Evolutionary conservation across 129 eudicot genomes (phyloP).

Genomic region (Pittosporum tobira): DNA sequence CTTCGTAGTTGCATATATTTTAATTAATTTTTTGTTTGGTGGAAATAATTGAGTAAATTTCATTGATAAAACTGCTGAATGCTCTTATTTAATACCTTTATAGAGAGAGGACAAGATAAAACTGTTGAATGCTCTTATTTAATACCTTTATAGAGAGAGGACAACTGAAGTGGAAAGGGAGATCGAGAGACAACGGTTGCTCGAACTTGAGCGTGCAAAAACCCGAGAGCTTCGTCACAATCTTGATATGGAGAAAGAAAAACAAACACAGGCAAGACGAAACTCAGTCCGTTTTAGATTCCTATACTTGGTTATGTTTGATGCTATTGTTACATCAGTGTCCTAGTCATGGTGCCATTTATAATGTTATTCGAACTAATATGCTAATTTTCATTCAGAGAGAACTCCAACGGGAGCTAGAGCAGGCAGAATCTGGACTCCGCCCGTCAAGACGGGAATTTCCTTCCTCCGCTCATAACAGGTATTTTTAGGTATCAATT

Average conservation of each 20-base stretch:
- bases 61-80: too few relatives aligned
- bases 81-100: too few relatives aligned
- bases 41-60: too few relatives aligned
- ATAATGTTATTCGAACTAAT: too few relatives aligned
- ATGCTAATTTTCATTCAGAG: conserved; percentile 39
- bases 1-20: not conserved
- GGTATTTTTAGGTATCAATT: conserved; percentile 29
- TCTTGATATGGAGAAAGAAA: conserved; percentile 91
- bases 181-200: conserved; percentile 71
- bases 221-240: conserved; percentile 81
- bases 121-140: too few relatives aligned
- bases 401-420: conserved; percentile 82
- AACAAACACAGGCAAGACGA: conserved; percentile 69
- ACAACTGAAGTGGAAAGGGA: conserved; percentile 75
- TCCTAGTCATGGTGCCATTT: too few relatives aligned
- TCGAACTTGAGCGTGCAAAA: conserved; percentile 83
- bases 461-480: conserved; percentile 51
- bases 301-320: not conserved
- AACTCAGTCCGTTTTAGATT: not conserved
- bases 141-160: conserved; percentile 74
- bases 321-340: not conserved
- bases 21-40: too few relatives aligned
- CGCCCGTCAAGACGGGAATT: conserved; percentile 74
- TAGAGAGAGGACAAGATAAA: conserved; percentile 77
- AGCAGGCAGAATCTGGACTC: conserved; percentile 73